phyloP scores from a whole-genome alignment of 1,284 basidiomycete genomes.

The Papiliotrema terrestris region DNA sequence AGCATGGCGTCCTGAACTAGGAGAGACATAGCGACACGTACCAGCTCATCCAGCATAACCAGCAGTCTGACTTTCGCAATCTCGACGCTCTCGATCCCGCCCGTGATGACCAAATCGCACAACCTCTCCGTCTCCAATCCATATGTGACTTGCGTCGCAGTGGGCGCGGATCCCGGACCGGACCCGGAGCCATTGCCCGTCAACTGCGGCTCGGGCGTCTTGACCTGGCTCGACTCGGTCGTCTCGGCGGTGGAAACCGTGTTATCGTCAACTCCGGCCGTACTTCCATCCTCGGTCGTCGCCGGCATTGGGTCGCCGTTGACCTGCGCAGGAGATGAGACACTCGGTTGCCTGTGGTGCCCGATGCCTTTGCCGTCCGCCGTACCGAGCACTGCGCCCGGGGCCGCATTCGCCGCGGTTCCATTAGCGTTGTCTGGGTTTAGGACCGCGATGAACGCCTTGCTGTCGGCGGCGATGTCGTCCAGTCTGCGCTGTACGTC shows the following conservation, averaged over 20 bases:
- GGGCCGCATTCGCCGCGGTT: conserved; percentile 14
- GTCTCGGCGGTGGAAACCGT: background rate
- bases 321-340: background rate
- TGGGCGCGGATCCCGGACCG: conserved; percentile 4
- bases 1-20: background rate
- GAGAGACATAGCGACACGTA: conserved; percentile 52
- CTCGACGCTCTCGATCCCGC: conserved; percentile 80
- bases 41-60: conserved; percentile 91
- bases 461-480: conserved; percentile 83
- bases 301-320: background rate
- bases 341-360: no score
- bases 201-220: background rate
- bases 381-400: conserved; percentile 29
- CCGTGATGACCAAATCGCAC: conserved; percentile 87
- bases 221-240: background rate
- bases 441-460: conserved; percentile 78
- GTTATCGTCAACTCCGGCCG: background rate
- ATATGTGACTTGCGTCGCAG: conserved; percentile 36
- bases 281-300: background rate
- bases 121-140: conserved; percentile 90
- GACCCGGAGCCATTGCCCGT: background rate
- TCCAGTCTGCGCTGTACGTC: conserved; percentile 85
- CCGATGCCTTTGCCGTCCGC: conserved; percentile 8
- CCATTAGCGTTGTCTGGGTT: conserved; percentile 31
- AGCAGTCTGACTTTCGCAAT: conserved; percentile 83